Evolutionary conservation across 23 red algal genomes (phyloP), one percentile per base, ranked within the genome.

Genomic region (Gracilaria vermiculophylla): DNA sequence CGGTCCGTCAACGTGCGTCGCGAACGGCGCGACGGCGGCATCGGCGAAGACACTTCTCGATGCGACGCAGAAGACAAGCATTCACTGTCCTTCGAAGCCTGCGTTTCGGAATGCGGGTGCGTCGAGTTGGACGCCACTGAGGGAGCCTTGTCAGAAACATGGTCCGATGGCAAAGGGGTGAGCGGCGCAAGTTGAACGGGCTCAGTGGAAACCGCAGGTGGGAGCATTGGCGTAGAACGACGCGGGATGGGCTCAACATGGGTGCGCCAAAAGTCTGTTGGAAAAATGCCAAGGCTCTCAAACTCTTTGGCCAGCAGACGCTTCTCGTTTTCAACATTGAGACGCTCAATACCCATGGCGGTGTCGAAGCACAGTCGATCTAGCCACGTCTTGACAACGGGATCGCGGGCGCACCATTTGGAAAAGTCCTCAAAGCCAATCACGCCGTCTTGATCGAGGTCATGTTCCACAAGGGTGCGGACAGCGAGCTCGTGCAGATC

Each of bases 391-490:
- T 93, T 89, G 2, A 92, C 77, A 25, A 77, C 81, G 23, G 80
- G 78, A 41, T 88, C 67, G 23, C 50, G 33, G 25, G 80, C 75
- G 77, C 65, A 82, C 79, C 88, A 94, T 31, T 73, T 48, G 3
- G 80, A 55, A 80, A 97, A 97, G 43, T 97, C 95, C 48, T 87
- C 69, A 72, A 97, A 97, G 15, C 72, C 60, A 43, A 97, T 89
- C 29, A 42, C 34, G 14, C 90, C 82, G 57, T 88, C 82, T 19
- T 60, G 62, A 52, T 95, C 84, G 1, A 35, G 21, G 78, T 95
- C 93, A 47, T 85, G 55, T 23, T 78, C 72, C 1, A 34, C 42
- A 16, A 95, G 75, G 20, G 86, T 60, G 42, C 55, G 54, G 9
- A 41, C 21, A 37, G 90, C 24, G 33, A 93, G 66, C 24, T 83